These are phyloP conservation scores for Xylariaceae sp. DNA, from an alignment of 2,329 filamentous ascomycete genomes.

Conservation along the genomic window DNA sequence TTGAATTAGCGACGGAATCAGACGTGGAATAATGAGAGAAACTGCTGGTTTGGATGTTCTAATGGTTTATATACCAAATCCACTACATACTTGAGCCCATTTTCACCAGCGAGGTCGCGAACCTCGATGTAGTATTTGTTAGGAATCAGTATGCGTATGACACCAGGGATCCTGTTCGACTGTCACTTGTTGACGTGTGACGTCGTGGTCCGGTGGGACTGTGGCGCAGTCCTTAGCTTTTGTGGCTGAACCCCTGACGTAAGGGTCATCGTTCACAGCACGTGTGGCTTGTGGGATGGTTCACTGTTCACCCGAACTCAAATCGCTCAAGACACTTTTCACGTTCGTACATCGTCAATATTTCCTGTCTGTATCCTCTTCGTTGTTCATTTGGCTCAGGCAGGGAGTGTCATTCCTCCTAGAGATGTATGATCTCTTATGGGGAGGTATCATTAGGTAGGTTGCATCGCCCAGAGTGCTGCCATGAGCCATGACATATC, in stretches of 20 bases:
- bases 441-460: too few species aligned
- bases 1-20: not conserved
- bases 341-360: too few species aligned
- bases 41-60: not conserved
- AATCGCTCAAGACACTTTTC: too few species aligned
- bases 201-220: conserved; percentile 4
- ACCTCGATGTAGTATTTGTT: conserved; percentile 4
- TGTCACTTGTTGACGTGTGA: not conserved
- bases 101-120: conserved; percentile 2
- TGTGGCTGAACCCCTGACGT: conserved; percentile 7
- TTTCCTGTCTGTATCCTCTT: too few species aligned
- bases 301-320: too few species aligned
- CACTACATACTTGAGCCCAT: conserved; percentile 11
- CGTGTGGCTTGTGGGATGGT: too few species aligned
- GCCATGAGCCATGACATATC: too few species aligned
- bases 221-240: not conserved
- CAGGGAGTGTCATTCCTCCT: too few species aligned
- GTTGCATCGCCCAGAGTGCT: too few species aligned
- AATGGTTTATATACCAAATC: not conserved
- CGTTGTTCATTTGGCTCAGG: too few species aligned
- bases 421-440: too few species aligned
- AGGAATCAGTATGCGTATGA: not conserved
- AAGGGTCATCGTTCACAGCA: not conserved
- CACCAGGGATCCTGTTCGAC: not conserved
- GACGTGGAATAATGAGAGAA: not conserved